Percentiles rank a stretch among this genome's conserved stretches.
These are phyloP conservation scores for Gossypium davidsonii DNA, from an alignment of 441 rosid species.

Conservation along the genomic window DNA sequence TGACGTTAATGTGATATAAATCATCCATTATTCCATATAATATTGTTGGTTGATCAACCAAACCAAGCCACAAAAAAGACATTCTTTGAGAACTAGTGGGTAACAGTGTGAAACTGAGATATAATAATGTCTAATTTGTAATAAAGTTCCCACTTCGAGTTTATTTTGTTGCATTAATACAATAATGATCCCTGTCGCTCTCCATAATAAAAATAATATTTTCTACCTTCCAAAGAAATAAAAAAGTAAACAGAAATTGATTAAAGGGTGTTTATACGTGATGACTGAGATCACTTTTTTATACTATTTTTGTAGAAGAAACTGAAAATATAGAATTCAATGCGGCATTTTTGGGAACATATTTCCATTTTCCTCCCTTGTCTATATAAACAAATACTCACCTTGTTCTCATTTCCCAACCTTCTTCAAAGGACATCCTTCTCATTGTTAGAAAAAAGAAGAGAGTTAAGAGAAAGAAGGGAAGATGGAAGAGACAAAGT, in stretches of 20 bases:
- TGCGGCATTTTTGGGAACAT: background rate
- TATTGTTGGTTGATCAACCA: background rate
- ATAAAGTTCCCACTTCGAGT: background rate
- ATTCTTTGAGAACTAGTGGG: background rate
- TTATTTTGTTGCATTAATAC: background rate
- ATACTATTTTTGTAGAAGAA: background rate
- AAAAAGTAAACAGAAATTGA: background rate
- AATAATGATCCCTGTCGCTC: background rate
- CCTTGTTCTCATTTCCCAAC: constrained; percentile 56
- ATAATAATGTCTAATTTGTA: background rate
- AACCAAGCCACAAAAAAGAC: background rate
- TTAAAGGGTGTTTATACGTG: background rate
- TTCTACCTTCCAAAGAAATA: background rate
- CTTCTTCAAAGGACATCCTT: constrained; percentile 16
- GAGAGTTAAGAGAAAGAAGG: constrained; percentile 16
- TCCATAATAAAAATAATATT: background rate
- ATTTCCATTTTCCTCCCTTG: background rate
- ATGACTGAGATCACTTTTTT: background rate
- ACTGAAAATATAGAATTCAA: background rate
- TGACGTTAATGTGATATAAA: background rate
- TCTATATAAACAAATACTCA: constrained; percentile 29
- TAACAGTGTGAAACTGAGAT: background rate
- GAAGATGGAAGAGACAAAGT: constrained; percentile 54
- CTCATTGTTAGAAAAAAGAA: constrained; percentile 9
- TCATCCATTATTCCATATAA: background rate